phyloP scores from a whole-genome alignment of 345 rosid species.

The Salix viminalis region DNA sequence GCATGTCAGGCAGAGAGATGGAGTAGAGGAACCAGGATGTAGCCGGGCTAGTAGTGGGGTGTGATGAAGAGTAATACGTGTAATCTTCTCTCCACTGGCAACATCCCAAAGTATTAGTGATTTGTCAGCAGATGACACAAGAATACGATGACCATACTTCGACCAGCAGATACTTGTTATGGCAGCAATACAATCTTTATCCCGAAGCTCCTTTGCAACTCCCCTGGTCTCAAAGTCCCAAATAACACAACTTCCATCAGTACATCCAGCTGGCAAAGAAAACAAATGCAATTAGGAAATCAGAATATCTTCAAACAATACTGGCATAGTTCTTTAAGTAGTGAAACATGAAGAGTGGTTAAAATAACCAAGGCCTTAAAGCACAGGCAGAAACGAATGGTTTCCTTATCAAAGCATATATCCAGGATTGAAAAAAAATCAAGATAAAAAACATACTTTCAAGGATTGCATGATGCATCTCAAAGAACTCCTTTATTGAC shows the following conservation, averaged over 20 bases:
- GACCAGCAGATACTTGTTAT: constrained; percentile 97
- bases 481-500: not conserved
- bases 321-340: not conserved
- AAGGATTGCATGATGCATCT: not conserved
- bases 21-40: constrained; percentile 76
- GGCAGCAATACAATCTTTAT: constrained; percentile 67
- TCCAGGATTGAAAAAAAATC: not conserved
- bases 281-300: not conserved
- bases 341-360: not conserved
- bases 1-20: constrained; percentile 78
- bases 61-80: constrained; percentile 61
- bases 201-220: constrained; percentile 84
- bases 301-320: not conserved
- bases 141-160: constrained; percentile 80
- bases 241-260: constrained; percentile 85
- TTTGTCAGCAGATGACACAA: constrained; percentile 93
- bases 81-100: constrained; percentile 57
- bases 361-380: not conserved
- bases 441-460: not conserved
- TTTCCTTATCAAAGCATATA: not conserved
- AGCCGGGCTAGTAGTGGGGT: constrained; percentile 81
- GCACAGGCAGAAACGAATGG: not conserved
- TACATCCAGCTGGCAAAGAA: constrained; percentile 70
- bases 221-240: constrained; percentile 99
- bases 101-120: constrained; percentile 95